These are phyloP conservation scores for Penium margaritaceum DNA, from an alignment of 139 green algal species.

Conservation along the genomic window DNA sequence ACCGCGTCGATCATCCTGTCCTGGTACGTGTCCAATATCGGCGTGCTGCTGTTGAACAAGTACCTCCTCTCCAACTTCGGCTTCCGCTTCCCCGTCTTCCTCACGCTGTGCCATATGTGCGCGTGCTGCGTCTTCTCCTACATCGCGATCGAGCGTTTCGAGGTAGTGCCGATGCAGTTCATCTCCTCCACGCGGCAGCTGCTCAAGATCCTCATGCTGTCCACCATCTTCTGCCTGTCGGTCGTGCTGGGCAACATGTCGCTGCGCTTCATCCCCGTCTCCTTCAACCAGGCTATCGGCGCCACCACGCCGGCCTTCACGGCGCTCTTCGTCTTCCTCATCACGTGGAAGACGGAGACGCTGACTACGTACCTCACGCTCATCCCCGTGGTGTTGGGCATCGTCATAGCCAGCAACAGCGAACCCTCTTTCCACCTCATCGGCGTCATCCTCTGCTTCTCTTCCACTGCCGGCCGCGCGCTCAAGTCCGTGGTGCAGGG, in stretches of 20 bases:
- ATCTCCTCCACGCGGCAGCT: conserved; percentile 62
- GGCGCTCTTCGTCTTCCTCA: conserved; percentile 61
- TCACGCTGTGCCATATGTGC: conserved; percentile 88
- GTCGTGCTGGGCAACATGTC: conserved; percentile 83
- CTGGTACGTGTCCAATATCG: conserved; percentile 85
- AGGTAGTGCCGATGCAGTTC: conserved; percentile 33
- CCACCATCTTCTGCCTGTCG: conserved; percentile 71
- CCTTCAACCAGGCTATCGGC: conserved; percentile 84
- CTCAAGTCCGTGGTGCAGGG: conserved; percentile 71
- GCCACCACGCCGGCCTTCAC: conserved; percentile 89
- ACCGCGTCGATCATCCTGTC: conserved; percentile 3
- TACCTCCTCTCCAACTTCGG: conserved; percentile 62
- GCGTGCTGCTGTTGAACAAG: conserved; percentile 88
- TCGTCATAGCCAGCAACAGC: conserved; percentile 72
- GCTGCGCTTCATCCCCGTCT: conserved; percentile 74
- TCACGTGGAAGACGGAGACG: conserved; percentile 56
- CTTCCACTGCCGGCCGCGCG: conserved; percentile 59
- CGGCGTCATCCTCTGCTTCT: conserved; percentile 68
- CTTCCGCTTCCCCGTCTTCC: conserved; percentile 64
- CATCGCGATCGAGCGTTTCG: conserved; percentile 7
- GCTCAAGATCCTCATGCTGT: conserved; percentile 66
- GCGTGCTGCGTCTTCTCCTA: conserved; percentile 62
- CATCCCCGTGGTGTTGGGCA: conserved; percentile 74
- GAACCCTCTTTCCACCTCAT: conserved; percentile 77
- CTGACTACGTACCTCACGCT: conserved; percentile 70